Evolutionary conservation across 345 rosid species (phyloP), one percentile per base, ranked within the genome.

Genomic region (Populus simonii): DNA sequence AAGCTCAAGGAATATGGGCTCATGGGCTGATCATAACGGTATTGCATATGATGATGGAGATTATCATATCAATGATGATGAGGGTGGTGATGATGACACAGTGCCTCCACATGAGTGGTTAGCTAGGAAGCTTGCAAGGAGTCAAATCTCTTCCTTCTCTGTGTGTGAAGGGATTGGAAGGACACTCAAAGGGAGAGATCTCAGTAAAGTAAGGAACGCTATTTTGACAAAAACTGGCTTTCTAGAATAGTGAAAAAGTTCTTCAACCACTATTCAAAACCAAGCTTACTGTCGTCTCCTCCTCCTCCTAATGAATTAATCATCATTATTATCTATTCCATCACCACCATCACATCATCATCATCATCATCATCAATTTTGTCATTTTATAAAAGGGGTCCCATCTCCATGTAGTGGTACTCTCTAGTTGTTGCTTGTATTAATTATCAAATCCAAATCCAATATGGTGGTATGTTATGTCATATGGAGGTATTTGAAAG

Each of bases 71-170:
- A 23, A 80, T 68, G 82, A 27, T 41, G 78, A 43, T 16, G 78
- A 38, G 17, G 72, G 76, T 8, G 83, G 71, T 0, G 90, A 78
- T 0, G 73, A 71, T 1, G 84, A 75, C 10, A 86, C 87, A 79
- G 84, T 96, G 17, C 98, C 99, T 72, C 99, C 99, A 66, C 99
- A 96, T 80, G 99, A 93, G 85, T 96, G 95, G 98, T 79, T 92
- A 70, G 97, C 98, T 47, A 92, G 83, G 83, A 92, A 87, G 91
- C 89, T 91, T 49, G 91, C 92, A 59, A 89, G 93, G 82, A 90
- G 85, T 36, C 92, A 86, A 78, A 89, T 96, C 82, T 92, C 99
- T 47, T 92, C 99, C 0, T 92, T 88, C 80, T 96, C 99, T 5
- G 91, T 92, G 61, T 91, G 92, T 75, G 98, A 96, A 86, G 98